These are phyloP conservation scores for Trypanosoma vivax DNA, from an alignment of 208 protist genomes.

Conservation along the genomic window DNA sequence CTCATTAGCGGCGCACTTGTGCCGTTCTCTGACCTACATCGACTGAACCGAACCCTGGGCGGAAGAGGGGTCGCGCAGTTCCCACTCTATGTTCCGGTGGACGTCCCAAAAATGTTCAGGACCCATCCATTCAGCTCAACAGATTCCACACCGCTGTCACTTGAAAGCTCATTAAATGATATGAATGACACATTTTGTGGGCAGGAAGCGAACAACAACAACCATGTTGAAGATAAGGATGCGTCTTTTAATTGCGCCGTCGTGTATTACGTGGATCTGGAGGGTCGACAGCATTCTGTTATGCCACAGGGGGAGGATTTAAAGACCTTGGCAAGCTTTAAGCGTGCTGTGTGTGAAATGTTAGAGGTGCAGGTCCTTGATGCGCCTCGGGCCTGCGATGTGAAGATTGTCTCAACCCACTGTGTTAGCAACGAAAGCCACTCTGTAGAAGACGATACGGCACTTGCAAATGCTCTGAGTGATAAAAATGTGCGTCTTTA, in stretches of 20 bases:
- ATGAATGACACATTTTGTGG: background rate
- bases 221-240: background rate
- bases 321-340: background rate
- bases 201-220: background rate
- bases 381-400: conserved; percentile 8
- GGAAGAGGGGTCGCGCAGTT: too few species aligned
- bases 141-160: background rate
- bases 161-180: background rate
- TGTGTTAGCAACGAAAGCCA: background rate
- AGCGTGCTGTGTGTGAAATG: conserved; percentile 1
- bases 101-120: background rate
- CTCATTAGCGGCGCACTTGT: conserved; percentile 32
- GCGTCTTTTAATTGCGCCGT: background rate
- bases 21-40: conserved; percentile 21
- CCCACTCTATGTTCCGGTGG: background rate
- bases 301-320: background rate
- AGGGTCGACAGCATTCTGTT: conserved; percentile 2
- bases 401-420: conserved; percentile 3
- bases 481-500: conserved; percentile 6
- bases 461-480: background rate
- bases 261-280: conserved; percentile 10
- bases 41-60: too few species aligned
- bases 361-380: conserved; percentile 5
- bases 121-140: background rate
- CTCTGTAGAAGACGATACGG: conserved; percentile 5